Evolutionary conservation across 1,284 basidiomycete genomes (phyloP), one percentile per base, ranked within the genome.

Genomic region (Puccinia coronata): DNA sequence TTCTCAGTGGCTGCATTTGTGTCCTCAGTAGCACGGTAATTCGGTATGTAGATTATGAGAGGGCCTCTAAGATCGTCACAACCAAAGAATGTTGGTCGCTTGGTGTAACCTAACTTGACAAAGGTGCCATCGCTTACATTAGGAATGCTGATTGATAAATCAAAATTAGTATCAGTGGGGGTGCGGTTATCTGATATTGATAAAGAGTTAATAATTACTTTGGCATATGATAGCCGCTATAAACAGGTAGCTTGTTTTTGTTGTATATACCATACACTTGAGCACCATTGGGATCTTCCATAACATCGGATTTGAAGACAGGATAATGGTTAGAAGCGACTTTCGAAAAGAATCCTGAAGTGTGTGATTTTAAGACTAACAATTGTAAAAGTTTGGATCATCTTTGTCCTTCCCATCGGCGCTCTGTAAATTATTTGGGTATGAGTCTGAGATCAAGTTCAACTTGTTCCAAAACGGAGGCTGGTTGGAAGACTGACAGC

Each of bases 211-310:
- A 18, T 2, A 31, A 16, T 72, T 53, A 81, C 79, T 67, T 41
- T 28, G 79, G 79, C 34, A 81, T 72, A 16, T 53, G 57, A 43
- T 81, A 81, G 20, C 79, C 79, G 3, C 14, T 74, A 57, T 65
- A 81, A 36, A 43, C 23, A 31, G 71, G 71, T 18, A 53, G 28
- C 57, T 73, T 34, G 1, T 59, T 74, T 41, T 81, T 81, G 12
- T 20, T 28, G 51, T 65, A 81, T 5, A 71, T 67, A 47, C 47
- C 67, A 47, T 65, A 81, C 31, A 81, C 16, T 6, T 43, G 31
- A 65, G 79, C 74, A n/a, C 79, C 79, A 41, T 81, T 81, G 31
- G 79, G 79, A 74, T 81, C 79, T 81, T 14, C 18, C 39, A n/a
- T 14, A 28, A 23, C 11, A 3, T 23, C n/a, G n/a, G n/a, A n/a